Percentiles rank a stretch among this genome's conserved stretches.
Evolutionary conservation across 2,329 filamentous ascomycete genomes (phyloP).

Genomic region (Thermomyces lanuginosus): DNA sequence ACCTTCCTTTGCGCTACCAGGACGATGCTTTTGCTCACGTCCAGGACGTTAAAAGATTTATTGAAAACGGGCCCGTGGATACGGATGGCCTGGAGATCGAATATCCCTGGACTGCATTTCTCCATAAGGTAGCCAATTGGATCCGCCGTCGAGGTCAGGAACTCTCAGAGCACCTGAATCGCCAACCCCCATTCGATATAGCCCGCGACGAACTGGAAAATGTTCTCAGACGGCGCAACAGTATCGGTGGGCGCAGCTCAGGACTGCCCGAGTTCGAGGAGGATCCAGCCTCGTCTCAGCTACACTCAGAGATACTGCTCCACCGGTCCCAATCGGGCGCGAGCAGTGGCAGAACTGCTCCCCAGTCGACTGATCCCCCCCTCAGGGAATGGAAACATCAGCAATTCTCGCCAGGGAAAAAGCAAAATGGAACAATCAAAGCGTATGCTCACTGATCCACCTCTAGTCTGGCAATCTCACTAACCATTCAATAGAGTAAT

Average conservation of each 20-base stretch:
- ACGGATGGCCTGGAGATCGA: constrained; percentile 27
- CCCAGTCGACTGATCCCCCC: too few species aligned
- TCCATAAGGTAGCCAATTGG: constrained; percentile 32
- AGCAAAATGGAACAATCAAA: too few species aligned
- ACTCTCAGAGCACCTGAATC: constrained; percentile 26
- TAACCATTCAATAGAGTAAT: too few species aligned
- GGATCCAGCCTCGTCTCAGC: too few species aligned
- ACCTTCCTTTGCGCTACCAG: constrained; percentile 21
- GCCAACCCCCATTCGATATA: constrained; percentile 27
- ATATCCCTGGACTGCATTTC: constrained; percentile 37
- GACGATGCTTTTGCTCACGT: too few species aligned
- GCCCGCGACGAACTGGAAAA: constrained; percentile 10
- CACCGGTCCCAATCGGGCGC: too few species aligned
- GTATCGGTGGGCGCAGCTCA: constrained; percentile 10
- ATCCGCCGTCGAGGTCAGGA: constrained; percentile 29
- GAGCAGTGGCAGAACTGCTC: too few species aligned
- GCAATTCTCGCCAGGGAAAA: too few species aligned
- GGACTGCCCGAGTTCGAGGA: neutral
- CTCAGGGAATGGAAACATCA: too few species aligned
- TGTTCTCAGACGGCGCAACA: constrained; percentile 16
- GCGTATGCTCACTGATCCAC: too few species aligned
- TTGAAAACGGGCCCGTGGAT: constrained; percentile 23
- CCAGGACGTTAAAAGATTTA: constrained; percentile 23
- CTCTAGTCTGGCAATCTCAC: too few species aligned
- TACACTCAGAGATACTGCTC: too few species aligned